These are phyloP conservation scores for Microcyclosporella mali DNA, from an alignment of 2,329 filamentous ascomycete species.

Conservation along the genomic window DNA sequence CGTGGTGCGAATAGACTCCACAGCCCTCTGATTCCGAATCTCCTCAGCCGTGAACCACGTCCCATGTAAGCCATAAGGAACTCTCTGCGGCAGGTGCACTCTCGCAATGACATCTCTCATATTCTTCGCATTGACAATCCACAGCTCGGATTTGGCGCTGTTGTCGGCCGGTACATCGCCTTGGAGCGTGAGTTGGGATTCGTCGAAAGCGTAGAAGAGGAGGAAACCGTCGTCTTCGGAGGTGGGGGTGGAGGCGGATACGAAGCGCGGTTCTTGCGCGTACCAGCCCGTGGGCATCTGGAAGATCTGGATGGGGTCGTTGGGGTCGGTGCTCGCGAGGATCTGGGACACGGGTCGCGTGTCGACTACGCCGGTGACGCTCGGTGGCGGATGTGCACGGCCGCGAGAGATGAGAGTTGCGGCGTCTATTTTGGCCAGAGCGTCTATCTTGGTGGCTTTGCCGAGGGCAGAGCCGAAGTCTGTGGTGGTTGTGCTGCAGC, in stretches of 20 bases:
- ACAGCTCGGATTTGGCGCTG: slow-evolving; percentile 51
- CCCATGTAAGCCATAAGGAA: slow-evolving; percentile 64
- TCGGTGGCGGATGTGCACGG: slow-evolving; percentile 26
- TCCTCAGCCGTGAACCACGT: slow-evolving; percentile 54
- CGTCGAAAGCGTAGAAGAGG: slow-evolving; percentile 65
- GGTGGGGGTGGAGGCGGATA: slow-evolving; percentile 38
- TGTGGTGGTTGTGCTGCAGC: slow-evolving; percentile 54
- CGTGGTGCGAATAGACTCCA: slow-evolving; percentile 31
- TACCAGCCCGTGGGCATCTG: slow-evolving; percentile 55
- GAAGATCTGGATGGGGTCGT: slow-evolving; percentile 54
- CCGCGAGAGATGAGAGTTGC: slow-evolving; percentile 50
- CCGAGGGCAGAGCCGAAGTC: slow-evolving; percentile 57
- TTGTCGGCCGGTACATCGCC: slow-evolving; percentile 34
- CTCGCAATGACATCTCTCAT: slow-evolving; percentile 57
- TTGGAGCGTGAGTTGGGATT: slow-evolving; percentile 48
- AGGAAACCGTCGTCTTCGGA: slow-evolving; percentile 62
- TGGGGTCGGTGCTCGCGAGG: slow-evolving; percentile 36
- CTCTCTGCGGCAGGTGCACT: slow-evolving; percentile 57
- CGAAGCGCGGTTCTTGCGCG: slow-evolving; percentile 62
- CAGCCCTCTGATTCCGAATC: slow-evolving; percentile 43
- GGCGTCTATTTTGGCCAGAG: slow-evolving; percentile 57
- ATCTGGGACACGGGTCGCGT: slow-evolving; percentile 50
- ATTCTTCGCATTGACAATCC: slow-evolving; percentile 58
- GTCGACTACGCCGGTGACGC: slow-evolving; percentile 58
- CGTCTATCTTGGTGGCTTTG: slow-evolving; percentile 60